Evolutionary conservation across 169 alveolate species (phyloP).

Genomic region (Ichthyophthirius multifiliis): DNA sequence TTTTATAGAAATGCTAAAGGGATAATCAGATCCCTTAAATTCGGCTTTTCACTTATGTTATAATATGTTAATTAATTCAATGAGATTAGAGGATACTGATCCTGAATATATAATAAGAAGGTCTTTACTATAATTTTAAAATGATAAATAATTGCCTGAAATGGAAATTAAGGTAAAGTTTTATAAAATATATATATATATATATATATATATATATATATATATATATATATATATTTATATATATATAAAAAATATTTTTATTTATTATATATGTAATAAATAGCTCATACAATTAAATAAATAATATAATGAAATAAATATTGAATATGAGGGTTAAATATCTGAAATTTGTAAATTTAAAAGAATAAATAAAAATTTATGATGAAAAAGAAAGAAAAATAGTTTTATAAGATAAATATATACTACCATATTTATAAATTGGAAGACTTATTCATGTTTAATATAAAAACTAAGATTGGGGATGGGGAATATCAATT

Average conservation of each 20-base stretch:
- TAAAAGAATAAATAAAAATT: constrained; percentile 46
- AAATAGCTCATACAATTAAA: constrained; percentile 36
- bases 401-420: not conserved
- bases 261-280: not conserved
- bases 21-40: constrained; percentile 91
- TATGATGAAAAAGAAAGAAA: constrained; percentile 23
- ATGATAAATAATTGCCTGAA: constrained; percentile 85
- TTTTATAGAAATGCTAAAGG: constrained; percentile 87
- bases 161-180: constrained; percentile 63
- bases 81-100: constrained; percentile 93
- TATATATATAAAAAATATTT: not conserved
- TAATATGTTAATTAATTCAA: constrained; percentile 96
- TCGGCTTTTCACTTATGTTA: constrained; percentile 94
- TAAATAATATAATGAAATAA: constrained; percentile 54
- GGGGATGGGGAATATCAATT: constrained; percentile 54
- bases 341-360: constrained; percentile 52
- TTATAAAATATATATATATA: no score
- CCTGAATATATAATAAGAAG: constrained; percentile 96
- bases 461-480: constrained; percentile 31
- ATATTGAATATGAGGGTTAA: constrained; percentile 59
- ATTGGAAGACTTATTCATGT: constrained; percentile 8
- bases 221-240: no score
- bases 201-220: no score
- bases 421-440: not conserved
- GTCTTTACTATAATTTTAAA: constrained; percentile 95